A percentile compares a stretch with the other conserved stretches of the same genome.
Conservation (phyloP, 2,329 filamentous ascomycete species). For the Aspergillaceae sp. region DNA sequence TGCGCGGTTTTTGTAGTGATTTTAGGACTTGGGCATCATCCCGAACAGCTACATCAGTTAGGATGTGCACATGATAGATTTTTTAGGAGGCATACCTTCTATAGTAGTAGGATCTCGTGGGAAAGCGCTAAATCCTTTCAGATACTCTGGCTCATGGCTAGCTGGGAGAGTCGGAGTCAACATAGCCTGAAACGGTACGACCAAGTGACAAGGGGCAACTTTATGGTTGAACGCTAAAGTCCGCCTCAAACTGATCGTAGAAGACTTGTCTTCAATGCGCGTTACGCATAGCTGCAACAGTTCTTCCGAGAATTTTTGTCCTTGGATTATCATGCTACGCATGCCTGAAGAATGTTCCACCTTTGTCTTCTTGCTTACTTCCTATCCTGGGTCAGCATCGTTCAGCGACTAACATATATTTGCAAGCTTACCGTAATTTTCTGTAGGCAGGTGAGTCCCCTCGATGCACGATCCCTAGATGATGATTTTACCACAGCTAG, state of each 20-base stretch:
- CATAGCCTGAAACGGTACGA: conserved; percentile 79
- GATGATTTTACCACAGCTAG: conserved; percentile 78
- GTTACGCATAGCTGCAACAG: conserved; percentile 72
- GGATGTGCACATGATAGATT: background rate
- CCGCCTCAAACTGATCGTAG: conserved; percentile 65
- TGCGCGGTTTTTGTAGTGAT: conserved; percentile 85
- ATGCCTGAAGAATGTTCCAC: conserved; percentile 46
- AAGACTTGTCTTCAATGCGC: conserved; percentile 61
- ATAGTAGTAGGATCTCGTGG: conserved; percentile 80
- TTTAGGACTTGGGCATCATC: conserved; percentile 86
- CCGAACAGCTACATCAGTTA: conserved; percentile 48
- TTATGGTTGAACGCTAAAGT: conserved; percentile 80
- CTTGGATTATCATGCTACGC: conserved; percentile 62
- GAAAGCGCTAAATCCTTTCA: conserved; percentile 73
- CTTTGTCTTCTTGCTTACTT: conserved; percentile 40
- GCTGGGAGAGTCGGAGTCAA: conserved; percentile 72
- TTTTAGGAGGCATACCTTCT: conserved; percentile 31
- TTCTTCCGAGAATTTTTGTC: conserved; percentile 75
- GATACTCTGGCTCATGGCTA: conserved; percentile 58
- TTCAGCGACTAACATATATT: background rate
- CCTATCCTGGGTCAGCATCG: conserved; percentile 26
- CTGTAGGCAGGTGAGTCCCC: conserved; percentile 40
- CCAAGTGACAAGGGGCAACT: conserved; percentile 69
- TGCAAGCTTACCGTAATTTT: conserved; percentile 30
- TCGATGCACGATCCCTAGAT: conserved; percentile 56